Percentiles rank a stretch among this genome's conserved stretches.
Conservation (phyloP, 805 yeast species). For the Metschnikowia bowlesiae region DNA sequence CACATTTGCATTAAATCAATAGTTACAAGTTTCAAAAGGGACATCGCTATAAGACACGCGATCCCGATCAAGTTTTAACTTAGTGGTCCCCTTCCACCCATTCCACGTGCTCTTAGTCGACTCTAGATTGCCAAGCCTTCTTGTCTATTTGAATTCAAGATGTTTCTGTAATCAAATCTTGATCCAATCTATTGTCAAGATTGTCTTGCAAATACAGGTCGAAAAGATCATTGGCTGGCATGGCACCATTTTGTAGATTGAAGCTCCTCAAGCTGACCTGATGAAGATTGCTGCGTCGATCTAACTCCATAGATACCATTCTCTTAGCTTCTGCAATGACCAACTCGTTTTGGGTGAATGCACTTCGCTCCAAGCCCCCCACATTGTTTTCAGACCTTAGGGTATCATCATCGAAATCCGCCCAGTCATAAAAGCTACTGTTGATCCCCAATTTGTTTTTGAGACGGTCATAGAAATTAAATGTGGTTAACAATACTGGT, state of each 20-base stretch:
- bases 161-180: not conserved
- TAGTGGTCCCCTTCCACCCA: slow-evolving; percentile 20
- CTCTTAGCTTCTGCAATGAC: slow-evolving; percentile 41
- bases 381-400: slow-evolving; percentile 6
- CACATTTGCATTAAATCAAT: slow-evolving; percentile 35
- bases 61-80: slow-evolving; percentile 10
- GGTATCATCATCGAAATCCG: slow-evolving; percentile 33
- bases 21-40: slow-evolving; percentile 27
- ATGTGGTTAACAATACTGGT: slow-evolving; percentile 62
- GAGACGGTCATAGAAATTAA: slow-evolving; percentile 63
- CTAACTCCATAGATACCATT: slow-evolving; percentile 33
- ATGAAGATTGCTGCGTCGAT: slow-evolving; percentile 19
- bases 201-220: slow-evolving; percentile 1
- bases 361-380: slow-evolving; percentile 14
- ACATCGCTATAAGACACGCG: slow-evolving; percentile 22
- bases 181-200: slow-evolving; percentile 1
- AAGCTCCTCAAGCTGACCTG: slow-evolving; percentile 24
- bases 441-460: slow-evolving; percentile 38
- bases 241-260: slow-evolving; percentile 22
- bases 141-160: not conserved
- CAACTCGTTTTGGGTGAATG: slow-evolving; percentile 29
- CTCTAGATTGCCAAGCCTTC: slow-evolving; percentile 21
- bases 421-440: slow-evolving; percentile 38
- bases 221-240: not conserved
- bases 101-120: slow-evolving; percentile 22